Evolutionary conservation across 768 basidiomycete species (phyloP).

Genomic region (Leccinum imitatum): DNA sequence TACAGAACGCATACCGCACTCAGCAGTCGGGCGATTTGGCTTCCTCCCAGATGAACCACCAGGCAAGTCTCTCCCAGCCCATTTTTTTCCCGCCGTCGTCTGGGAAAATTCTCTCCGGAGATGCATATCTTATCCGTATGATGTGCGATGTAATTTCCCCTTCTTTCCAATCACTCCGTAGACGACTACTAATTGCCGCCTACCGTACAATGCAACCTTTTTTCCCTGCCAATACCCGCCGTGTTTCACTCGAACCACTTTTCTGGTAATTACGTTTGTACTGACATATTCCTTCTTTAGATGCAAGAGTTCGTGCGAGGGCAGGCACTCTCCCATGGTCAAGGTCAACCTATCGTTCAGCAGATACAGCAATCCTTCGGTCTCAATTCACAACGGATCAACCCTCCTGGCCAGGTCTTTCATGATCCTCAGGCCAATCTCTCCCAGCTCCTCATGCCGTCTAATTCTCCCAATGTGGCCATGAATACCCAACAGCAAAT

Average conservation of each 20-base stretch:
- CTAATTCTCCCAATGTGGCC: constrained; percentile 41
- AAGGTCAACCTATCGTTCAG: constrained; percentile 38
- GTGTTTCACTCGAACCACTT: constrained; percentile 7
- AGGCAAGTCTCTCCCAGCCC: constrained; percentile 41
- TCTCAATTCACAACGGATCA: constrained; percentile 37
- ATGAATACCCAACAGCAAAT: constrained; percentile 38
- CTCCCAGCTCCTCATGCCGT: constrained; percentile 32
- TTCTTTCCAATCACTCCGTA: constrained; percentile 9
- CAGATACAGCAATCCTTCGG: constrained; percentile 47
- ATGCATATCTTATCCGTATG: constrained; percentile 13
- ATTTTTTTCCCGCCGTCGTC: constrained; percentile 17
- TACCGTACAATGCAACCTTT: constrained; percentile 1
- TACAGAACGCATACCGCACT: constrained; percentile 43
- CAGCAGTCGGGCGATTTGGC: constrained; percentile 43
- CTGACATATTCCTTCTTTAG: constrained; percentile 33
- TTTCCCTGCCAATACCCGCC: constrained; percentile 3
- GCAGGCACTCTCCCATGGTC: constrained; percentile 41
- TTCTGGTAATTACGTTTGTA: constrained; percentile 16
- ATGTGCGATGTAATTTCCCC: constrained; percentile 21
- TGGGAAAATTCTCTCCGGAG: constrained; percentile 18
- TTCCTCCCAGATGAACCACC: constrained; percentile 40
- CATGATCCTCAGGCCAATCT: constrained; percentile 37
- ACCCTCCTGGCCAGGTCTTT: constrained; percentile 34
- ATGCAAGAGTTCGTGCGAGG: constrained; percentile 47
- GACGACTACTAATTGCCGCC: constrained; percentile 16